Base-by-base conservation (phyloP, 2,329 filamentous ascomycete species). In the Fusarium abutilonis region DNA sequence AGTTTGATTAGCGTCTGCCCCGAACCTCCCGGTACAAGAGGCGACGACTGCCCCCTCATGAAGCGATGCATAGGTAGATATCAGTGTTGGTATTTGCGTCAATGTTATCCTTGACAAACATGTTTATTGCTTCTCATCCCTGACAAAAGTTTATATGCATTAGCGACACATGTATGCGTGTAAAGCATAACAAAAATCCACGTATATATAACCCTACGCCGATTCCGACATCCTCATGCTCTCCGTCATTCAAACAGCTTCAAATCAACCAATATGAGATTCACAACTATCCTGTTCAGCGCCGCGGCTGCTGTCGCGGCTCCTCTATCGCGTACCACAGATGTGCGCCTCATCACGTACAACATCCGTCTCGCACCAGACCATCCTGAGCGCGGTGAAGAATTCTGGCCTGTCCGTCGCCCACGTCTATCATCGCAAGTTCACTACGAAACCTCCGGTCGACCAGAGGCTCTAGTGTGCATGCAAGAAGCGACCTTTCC, bases 401-500 rank as follows among this genome's bases (percentile, higher is more conserved):
- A 82, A 56, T 77, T 75, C 19, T 90, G 87, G 87, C 61, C 75
- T 8, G 72, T 80, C 41, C 83, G 88, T 14, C 77, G 79, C 29
- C 80, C 82, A 2, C 76, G 78, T 32, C 75, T 89, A 8, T 76
- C 83, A 58, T 77, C 80, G 13, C 80, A 86, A 66, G 75, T 89
- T 2, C 75, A 78, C 40, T 82, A 82, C 66, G 76, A 82, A 57
- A 80, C 82, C 1, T 70, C 78, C 0, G 75, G 78, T 50, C 78
- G 80, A 10, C 73, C 77, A 1, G 75, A 74, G 4, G 72, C 79
- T 1, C 83, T 91, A 56, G 76, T 91, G 47, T 89, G 87, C 59
- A 78, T 91, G 21, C 89, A 91, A 73, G 88, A 91, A 77, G 87
- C 85, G 8, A 79, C 89, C 6, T 77, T 85, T 65, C 68, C 72